Evolutionary conservation across 2,329 filamentous ascomycete genomes (phyloP).

Genomic region (Nemania diffusa): DNA sequence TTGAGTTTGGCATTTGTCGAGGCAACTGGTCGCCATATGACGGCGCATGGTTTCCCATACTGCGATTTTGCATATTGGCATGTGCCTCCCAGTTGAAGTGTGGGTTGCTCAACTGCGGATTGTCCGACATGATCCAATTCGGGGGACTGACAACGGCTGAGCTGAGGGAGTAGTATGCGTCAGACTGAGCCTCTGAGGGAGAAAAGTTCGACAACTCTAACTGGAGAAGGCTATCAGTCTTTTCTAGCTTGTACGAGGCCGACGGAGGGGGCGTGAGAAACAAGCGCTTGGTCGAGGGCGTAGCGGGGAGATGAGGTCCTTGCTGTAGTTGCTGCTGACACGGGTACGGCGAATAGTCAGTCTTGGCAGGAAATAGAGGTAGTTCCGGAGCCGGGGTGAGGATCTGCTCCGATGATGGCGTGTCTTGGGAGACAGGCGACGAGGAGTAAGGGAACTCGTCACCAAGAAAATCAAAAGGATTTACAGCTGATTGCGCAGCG

Average conservation of each 20-base stretch:
- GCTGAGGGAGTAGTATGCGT: conserved; percentile 19
- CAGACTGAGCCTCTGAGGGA: conserved; percentile 24
- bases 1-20: conserved; percentile 27
- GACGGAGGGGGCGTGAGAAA: conserved; percentile 53
- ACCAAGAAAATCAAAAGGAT: conserved; percentile 25
- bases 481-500: conserved; percentile 42
- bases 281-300: conserved; percentile 40
- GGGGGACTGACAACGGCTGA: conserved; percentile 45
- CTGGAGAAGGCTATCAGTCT: conserved; percentile 53
- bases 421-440: conserved; percentile 36
- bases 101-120: conserved; percentile 35
- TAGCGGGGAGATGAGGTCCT: conserved; percentile 34
- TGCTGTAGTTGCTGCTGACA: conserved; percentile 27
- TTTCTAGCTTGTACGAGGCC: conserved; percentile 51
- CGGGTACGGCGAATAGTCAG: conserved; percentile 36
- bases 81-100: conserved; percentile 32
- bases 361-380: conserved; percentile 16
- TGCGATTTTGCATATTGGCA: conserved; percentile 21
- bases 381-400: conserved; percentile 28
- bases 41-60: conserved; percentile 21
- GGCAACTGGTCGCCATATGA: conserved; percentile 33
- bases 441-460: conserved; percentile 33
- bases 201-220: conserved; percentile 48
- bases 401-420: conserved; percentile 35
- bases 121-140: conserved; percentile 45